Evolutionary conservation across 371 early-diverging fungal genomes (phyloP).

Genomic region (Syncephalastrum contaminatum): DNA sequence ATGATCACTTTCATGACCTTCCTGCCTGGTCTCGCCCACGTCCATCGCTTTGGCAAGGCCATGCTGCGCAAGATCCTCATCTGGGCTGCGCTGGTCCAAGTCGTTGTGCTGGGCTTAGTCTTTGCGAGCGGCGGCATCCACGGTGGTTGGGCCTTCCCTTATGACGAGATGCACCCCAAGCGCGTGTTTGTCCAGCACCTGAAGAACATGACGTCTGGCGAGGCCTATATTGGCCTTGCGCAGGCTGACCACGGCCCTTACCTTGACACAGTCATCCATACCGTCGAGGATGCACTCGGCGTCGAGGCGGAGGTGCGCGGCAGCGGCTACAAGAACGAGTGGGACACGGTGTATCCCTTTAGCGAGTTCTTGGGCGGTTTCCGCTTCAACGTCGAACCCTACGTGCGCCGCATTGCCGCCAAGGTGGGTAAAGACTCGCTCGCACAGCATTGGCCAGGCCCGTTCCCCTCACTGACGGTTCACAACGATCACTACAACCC

Average conservation of each 20-base stretch:
- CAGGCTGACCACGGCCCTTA: constrained; percentile 68
- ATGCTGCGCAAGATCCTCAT: constrained; percentile 38
- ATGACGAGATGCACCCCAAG: constrained; percentile 69
- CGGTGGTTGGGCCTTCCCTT: constrained; percentile 52
- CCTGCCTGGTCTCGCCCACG: constrained; percentile 55
- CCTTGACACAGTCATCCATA: constrained; percentile 42
- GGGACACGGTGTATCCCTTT: constrained; percentile 70
- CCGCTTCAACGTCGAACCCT: constrained; percentile 55
- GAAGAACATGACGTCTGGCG: constrained; percentile 64
- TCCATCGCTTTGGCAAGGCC: constrained; percentile 53
- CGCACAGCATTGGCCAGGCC: constrained; percentile 32
- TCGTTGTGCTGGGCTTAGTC: constrained; percentile 41
- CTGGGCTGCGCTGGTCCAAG: constrained; percentile 31
- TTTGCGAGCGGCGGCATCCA: constrained; percentile 28
- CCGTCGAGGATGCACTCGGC: constrained; percentile 41
- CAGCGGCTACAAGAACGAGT: constrained; percentile 47
- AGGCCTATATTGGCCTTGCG: constrained; percentile 55
- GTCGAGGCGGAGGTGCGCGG: constrained; percentile 36
- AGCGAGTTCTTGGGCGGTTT: constrained; percentile 67
- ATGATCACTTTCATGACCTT: constrained; percentile 48
- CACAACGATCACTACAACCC: constrained; percentile 53
- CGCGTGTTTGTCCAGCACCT: constrained; percentile 62
- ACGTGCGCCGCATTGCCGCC: constrained; percentile 38
- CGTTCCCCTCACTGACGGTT: constrained; percentile 43
- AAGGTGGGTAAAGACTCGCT: constrained; percentile 1